Evolutionary conservation across 2,329 filamentous ascomycete genomes (phyloP).

Genomic region (Ascochyta fabae): DNA sequence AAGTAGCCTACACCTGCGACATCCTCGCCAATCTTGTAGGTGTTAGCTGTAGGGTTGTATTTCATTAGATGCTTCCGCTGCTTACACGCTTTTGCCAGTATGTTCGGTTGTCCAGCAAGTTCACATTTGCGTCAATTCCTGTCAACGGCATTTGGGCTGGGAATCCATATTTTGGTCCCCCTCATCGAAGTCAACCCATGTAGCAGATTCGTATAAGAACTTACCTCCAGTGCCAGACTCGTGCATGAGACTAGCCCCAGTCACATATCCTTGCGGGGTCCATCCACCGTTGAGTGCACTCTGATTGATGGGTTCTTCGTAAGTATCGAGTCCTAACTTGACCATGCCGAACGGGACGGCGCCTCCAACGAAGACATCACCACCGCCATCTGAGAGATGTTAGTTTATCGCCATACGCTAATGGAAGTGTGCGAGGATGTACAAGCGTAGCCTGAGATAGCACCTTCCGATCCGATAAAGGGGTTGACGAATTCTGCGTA

Average conservation of each 20-base stretch:
- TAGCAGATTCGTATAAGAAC: no score
- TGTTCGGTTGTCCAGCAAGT: slow-evolving; percentile 52
- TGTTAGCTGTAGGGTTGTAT: background rate
- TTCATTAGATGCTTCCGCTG: background rate
- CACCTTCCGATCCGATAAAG: slow-evolving; percentile 57
- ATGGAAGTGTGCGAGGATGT: slow-evolving; percentile 1
- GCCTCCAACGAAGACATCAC: slow-evolving; percentile 50
- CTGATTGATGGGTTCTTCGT: slow-evolving; percentile 44
- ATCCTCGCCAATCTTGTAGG: slow-evolving; percentile 34
- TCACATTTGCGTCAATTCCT: slow-evolving; percentile 49
- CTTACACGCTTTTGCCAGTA: slow-evolving; percentile 49
- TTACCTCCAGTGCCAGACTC: slow-evolving; percentile 44
- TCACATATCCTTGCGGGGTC: slow-evolving; percentile 50
- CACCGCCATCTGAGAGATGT: slow-evolving; percentile 44
- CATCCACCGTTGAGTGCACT: slow-evolving; percentile 51
- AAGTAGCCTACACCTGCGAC: slow-evolving; percentile 48
- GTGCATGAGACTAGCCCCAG: slow-evolving; percentile 50
- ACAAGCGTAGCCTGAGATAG: slow-evolving; percentile 49
- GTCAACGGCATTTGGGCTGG: slow-evolving; percentile 52
- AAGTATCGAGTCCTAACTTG: slow-evolving; percentile 51
- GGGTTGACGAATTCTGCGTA: slow-evolving; percentile 52
- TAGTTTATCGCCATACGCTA: background rate
- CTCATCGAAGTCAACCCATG: no score
- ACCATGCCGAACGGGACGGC: slow-evolving; percentile 51
- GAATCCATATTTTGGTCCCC: slow-evolving; percentile 50